A percentile compares a stretch with the other conserved stretches of the same genome.
These are phyloP conservation scores for Beauveria caledonica DNA, from an alignment of 2,329 filamentous ascomycete genomes.

Conservation along the genomic window DNA sequence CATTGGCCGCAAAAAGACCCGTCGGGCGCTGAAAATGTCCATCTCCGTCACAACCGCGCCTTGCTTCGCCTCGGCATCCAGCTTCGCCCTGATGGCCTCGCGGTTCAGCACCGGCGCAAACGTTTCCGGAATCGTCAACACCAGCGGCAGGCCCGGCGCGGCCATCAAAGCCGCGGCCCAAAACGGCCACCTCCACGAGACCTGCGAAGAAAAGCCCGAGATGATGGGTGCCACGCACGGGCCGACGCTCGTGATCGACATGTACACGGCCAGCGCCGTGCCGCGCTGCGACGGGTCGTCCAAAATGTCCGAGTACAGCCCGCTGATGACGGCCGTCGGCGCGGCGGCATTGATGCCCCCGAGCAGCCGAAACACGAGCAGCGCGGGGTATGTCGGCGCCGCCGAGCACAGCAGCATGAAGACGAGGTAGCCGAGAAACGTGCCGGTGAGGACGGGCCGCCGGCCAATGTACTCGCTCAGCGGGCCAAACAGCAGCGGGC, in stretches of 20 bases:
- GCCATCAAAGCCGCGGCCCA: constrained; percentile 30
- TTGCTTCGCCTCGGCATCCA: constrained; percentile 32
- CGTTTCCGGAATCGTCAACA: constrained; percentile 35
- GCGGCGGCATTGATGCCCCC: constrained; percentile 26
- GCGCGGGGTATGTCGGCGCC: constrained; percentile 32
- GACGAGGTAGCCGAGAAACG: constrained; percentile 25
- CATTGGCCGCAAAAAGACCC: constrained; percentile 42
- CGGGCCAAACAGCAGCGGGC: constrained; percentile 26
- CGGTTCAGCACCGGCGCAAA: constrained; percentile 44
- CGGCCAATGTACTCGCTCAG: constrained; percentile 28
- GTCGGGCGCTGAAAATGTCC: constrained; percentile 30
- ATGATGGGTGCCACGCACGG: constrained; percentile 42
- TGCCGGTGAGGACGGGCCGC: constrained; percentile 25
- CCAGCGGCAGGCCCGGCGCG: constrained; percentile 21
- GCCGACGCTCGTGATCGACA: constrained; percentile 25
- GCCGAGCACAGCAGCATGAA: constrained; percentile 30
- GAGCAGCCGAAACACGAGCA: constrained; percentile 34
- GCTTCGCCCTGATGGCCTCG: constrained; percentile 32
- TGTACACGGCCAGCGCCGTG: constrained; percentile 27
- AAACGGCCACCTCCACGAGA: constrained; percentile 33
- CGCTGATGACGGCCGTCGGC: constrained; percentile 26
- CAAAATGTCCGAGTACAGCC: constrained; percentile 26
- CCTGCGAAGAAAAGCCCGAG: constrained; percentile 40
- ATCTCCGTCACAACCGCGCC: constrained; percentile 32
- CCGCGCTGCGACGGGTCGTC: constrained; percentile 24